Conservation (phyloP, 2,329 filamentous ascomycete species). For the Aspergillus sp. region DNA sequence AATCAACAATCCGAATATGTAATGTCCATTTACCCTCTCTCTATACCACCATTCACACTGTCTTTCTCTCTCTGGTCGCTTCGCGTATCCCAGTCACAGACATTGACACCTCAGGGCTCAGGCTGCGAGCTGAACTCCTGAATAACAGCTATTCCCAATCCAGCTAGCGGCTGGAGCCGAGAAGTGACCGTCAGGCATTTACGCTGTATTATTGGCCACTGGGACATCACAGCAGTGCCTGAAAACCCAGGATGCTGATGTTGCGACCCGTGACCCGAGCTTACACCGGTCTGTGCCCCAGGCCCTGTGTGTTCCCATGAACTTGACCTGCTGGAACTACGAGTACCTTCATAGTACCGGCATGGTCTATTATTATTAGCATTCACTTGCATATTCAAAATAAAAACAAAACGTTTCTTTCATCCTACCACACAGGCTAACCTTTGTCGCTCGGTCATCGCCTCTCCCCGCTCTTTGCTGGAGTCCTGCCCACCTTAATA, state of each 20-base stretch:
- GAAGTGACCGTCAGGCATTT: slow-evolving; percentile 1
- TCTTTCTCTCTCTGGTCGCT: neutral
- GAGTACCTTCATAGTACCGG: neutral
- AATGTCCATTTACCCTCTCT: neutral
- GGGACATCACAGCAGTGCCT: neutral
- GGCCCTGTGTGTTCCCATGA: neutral
- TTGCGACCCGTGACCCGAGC: neutral
- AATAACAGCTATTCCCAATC: neutral
- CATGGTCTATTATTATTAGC: neutral
- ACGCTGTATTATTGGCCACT: neutral
- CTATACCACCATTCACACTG: neutral
- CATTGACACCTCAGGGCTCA: slow-evolving; percentile 4
- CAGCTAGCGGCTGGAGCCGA: slow-evolving; percentile 1
- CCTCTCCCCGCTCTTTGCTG: neutral
- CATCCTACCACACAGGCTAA: neutral
- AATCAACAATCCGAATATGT: neutral
- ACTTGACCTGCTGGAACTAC: neutral
- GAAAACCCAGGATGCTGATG: slow-evolving; percentile 9
- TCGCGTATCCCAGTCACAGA: neutral
- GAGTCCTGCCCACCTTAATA: slow-evolving; percentile 8
- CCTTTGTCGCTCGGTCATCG: neutral
- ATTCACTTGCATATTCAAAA: neutral
- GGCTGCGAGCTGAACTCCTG: slow-evolving; percentile 5
- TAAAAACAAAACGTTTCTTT: neutral
- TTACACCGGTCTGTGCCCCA: neutral